These are phyloP conservation scores for Phytopythium mirpurense DNA, from an alignment of 352 stramenopile species.

Conservation along the genomic window DNA sequence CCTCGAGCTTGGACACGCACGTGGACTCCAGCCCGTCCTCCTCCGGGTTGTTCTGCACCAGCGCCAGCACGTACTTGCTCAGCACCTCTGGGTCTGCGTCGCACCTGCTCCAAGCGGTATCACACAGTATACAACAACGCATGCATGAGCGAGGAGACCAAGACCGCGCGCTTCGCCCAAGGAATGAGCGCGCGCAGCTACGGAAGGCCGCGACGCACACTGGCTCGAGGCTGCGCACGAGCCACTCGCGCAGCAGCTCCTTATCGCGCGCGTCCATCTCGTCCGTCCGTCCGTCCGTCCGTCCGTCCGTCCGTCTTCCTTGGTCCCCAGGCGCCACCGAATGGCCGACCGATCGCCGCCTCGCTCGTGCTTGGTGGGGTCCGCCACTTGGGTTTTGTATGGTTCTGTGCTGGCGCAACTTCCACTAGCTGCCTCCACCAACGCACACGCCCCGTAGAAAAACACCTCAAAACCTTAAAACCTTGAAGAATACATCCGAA, in stretches of 20 bases:
- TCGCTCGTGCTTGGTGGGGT: too few relatives aligned
- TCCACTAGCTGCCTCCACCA: too few relatives aligned
- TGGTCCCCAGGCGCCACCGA: too few relatives aligned
- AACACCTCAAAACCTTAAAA: background rate
- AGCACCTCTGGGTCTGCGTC: conserved; percentile 83
- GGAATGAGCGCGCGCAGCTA: background rate
- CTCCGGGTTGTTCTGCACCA: conserved; percentile 80
- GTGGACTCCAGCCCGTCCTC: conserved; percentile 64
- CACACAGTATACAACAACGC: too few relatives aligned
- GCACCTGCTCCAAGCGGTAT: conserved; percentile 34
- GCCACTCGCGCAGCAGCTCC: conserved; percentile 83
- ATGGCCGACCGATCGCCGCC: background rate
- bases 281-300: too few relatives aligned
- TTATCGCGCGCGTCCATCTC: conserved; percentile 75
- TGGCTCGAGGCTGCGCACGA: conserved; percentile 79
- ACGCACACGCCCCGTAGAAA: background rate
- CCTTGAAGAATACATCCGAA: too few relatives aligned
- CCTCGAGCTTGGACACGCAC: conserved; percentile 73
- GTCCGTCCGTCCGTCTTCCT: too few relatives aligned
- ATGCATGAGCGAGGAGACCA: background rate
- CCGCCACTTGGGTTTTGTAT: too few relatives aligned
- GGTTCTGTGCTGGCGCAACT: too few relatives aligned
- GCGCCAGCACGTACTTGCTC: conserved; percentile 83
- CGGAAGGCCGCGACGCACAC: conserved; percentile 40
- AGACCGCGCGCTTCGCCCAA: too few relatives aligned